These are phyloP conservation scores for Phytophthora colocasiae DNA, from an alignment of 352 stramenopile genomes.

Conservation along the genomic window DNA sequence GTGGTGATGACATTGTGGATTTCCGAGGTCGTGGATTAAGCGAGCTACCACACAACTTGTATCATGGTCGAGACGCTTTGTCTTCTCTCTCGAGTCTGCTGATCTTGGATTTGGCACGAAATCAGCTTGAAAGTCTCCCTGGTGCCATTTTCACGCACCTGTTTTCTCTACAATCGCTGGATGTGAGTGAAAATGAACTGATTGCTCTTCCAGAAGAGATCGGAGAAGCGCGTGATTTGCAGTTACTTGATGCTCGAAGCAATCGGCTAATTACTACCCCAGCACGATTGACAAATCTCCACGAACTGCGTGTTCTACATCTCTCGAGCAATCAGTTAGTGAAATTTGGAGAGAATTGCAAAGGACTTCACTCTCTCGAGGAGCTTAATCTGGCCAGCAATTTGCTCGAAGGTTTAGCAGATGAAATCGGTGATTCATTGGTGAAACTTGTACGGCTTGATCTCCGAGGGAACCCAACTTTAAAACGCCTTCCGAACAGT, in stretches of 20 bases:
- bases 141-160: conserved; percentile 63
- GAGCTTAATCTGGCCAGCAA: conserved; percentile 68
- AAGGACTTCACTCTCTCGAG: conserved; percentile 47
- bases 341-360: conserved; percentile 55
- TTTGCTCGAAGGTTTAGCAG: conserved; percentile 40
- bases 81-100: conserved; percentile 65
- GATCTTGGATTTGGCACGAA: conserved; percentile 70
- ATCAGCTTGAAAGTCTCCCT: conserved; percentile 54
- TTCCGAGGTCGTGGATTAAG: conserved; percentile 42
- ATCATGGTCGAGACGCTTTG: conserved; percentile 60
- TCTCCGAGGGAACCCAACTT: conserved; percentile 45
- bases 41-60: conserved; percentile 51
- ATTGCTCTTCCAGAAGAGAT: conserved; percentile 57
- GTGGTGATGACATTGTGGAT: conserved; percentile 61
- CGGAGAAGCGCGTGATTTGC: conserved; percentile 57
- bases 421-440: conserved; percentile 47
- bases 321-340: conserved; percentile 55
- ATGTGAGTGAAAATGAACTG: conserved; percentile 66
- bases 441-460: conserved; percentile 43
- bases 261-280: conserved; percentile 58
- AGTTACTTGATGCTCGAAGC: conserved; percentile 51
- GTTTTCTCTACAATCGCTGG: conserved; percentile 59
- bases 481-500: conserved; percentile 52
- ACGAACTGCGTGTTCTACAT: conserved; percentile 57
- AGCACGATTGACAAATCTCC: conserved; percentile 25